Evolutionary conservation across 805 yeast species (phyloP).

Genomic region (Yamadazyma tumulicola): DNA sequence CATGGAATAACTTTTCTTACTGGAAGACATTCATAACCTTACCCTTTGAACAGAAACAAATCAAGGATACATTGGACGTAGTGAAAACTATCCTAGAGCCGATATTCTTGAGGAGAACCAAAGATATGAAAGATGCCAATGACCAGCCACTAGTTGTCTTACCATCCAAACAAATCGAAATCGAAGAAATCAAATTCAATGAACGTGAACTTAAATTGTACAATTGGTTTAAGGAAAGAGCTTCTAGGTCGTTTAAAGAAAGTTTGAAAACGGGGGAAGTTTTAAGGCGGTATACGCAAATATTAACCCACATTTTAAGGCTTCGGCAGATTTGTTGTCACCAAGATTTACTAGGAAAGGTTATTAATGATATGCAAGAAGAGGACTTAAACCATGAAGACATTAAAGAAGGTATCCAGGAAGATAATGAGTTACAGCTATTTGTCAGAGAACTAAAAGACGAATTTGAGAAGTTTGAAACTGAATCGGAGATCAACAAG

Average conservation of each 20-base stretch:
- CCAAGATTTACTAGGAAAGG: slow-evolving; percentile 55
- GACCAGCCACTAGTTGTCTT: slow-evolving; percentile 73
- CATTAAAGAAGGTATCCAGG: too few relatives aligned
- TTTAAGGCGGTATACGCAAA: slow-evolving; percentile 70
- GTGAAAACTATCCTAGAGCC: slow-evolving; percentile 87
- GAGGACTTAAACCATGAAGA: slow-evolving; percentile 7
- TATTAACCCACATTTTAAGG: slow-evolving; percentile 77
- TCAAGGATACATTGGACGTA: slow-evolving; percentile 71
- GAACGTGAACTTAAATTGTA: slow-evolving; percentile 65
- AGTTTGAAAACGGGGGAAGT: slow-evolving; percentile 64
- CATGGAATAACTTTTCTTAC: slow-evolving; percentile 81
- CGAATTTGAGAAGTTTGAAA: slow-evolving; percentile 11
- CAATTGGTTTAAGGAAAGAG: slow-evolving; percentile 62
- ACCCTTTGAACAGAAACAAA: slow-evolving; percentile 75
- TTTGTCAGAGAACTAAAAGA: slow-evolving; percentile 11
- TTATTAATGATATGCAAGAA: slow-evolving; percentile 43
- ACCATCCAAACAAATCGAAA: slow-evolving; percentile 70
- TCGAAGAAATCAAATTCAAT: slow-evolving; percentile 65
- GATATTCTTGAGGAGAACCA: slow-evolving; percentile 77
- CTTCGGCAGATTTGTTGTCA: slow-evolving; percentile 90
- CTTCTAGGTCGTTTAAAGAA: slow-evolving; percentile 57
- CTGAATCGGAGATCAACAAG: slow-evolving; percentile 20
- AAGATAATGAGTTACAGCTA: slow-evolving; percentile 4
- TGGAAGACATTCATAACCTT: slow-evolving; percentile 85
- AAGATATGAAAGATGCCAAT: slow-evolving; percentile 69